A percentile compares a stretch with the other conserved stretches of the same genome.
Evolutionary conservation across 2,329 filamentous ascomycete species (phyloP).

Genomic region (Tolypocladium inflatum): DNA sequence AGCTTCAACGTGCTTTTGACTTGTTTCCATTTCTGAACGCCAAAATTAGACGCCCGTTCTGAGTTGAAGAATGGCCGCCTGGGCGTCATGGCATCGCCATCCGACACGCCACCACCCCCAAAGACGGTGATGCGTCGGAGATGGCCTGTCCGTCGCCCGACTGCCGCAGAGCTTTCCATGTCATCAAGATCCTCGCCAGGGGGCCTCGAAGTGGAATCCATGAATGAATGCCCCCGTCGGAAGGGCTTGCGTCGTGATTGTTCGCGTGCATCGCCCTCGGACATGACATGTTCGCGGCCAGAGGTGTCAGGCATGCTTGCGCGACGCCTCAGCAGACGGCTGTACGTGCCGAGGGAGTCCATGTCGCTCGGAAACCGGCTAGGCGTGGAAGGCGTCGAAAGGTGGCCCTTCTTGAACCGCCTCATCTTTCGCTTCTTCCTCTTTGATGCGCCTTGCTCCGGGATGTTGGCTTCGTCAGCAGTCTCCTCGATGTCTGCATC

Average conservation of each 20-base stretch:
- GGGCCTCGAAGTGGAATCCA: slow-evolving; percentile 37
- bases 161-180: slow-evolving; percentile 35
- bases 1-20: slow-evolving; percentile 82
- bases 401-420: slow-evolving; percentile 40
- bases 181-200: slow-evolving; percentile 42
- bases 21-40: slow-evolving; percentile 81
- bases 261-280: slow-evolving; percentile 66
- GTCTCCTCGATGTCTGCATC: slow-evolving; percentile 77
- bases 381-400: slow-evolving; percentile 59
- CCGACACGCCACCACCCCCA: slow-evolving; percentile 54
- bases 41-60: slow-evolving; percentile 63
- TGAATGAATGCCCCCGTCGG: slow-evolving; percentile 50
- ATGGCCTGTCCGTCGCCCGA: slow-evolving; percentile 49
- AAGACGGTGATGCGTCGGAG: slow-evolving; percentile 58
- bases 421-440: slow-evolving; percentile 55
- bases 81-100: slow-evolving; percentile 49
- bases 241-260: slow-evolving; percentile 40
- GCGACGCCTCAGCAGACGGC: slow-evolving; percentile 49
- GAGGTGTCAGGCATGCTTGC: slow-evolving; percentile 54
- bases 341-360: slow-evolving; percentile 30
- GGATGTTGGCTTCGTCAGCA: slow-evolving; percentile 59
- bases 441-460: slow-evolving; percentile 28
- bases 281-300: slow-evolving; percentile 54
- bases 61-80: slow-evolving; percentile 48
- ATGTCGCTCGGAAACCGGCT: slow-evolving; percentile 32